These are phyloP conservation scores for Chlorella sp. DNA, from an alignment of 139 green algal genomes.

Conservation along the genomic window DNA sequence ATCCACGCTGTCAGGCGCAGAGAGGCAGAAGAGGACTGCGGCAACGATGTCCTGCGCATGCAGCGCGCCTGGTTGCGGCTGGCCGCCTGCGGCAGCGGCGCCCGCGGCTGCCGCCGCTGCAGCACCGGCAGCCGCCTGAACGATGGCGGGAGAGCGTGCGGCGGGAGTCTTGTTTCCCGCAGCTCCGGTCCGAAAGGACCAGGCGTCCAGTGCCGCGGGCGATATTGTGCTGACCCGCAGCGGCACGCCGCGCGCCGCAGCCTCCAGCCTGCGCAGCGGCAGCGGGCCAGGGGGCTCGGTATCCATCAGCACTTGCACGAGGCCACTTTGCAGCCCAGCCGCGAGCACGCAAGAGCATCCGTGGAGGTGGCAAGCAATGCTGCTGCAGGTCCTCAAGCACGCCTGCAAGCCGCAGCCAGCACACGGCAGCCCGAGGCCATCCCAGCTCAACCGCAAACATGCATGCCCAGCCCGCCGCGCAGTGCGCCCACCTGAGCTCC, in stretches of 20 bases:
- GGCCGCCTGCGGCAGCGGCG: background rate
- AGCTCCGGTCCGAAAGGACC: constrained; percentile 59
- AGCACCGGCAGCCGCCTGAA: background rate
- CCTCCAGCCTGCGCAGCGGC: constrained; percentile 42
- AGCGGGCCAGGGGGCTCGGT: too few relatives aligned
- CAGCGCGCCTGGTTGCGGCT: constrained; percentile 25
- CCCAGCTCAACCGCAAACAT: too few relatives aligned
- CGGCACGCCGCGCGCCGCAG: constrained; percentile 51
- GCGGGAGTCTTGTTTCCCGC: constrained; percentile 28
- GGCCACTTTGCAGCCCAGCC: too few relatives aligned
- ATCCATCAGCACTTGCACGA: too few relatives aligned
- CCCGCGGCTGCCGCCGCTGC: background rate
- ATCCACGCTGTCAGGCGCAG: constrained; percentile 75
- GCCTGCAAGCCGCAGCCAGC: too few relatives aligned
- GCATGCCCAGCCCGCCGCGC: too few relatives aligned
- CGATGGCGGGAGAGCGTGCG: background rate
- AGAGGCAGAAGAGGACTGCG: constrained; percentile 71
- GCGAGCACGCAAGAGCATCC: too few relatives aligned
- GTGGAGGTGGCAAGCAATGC: too few relatives aligned
- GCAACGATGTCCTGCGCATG: constrained; percentile 70
- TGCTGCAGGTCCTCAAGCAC: too few relatives aligned
- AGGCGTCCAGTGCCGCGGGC: constrained; percentile 75
- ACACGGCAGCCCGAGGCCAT: too few relatives aligned
- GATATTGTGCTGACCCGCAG: constrained; percentile 76
- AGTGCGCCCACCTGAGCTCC: constrained; percentile 76